A percentile compares a stretch with the other conserved stretches of the same genome.
Conservation (phyloP, 371 early-diverging fungal genomes). For the Coemansia sp. region DNA sequence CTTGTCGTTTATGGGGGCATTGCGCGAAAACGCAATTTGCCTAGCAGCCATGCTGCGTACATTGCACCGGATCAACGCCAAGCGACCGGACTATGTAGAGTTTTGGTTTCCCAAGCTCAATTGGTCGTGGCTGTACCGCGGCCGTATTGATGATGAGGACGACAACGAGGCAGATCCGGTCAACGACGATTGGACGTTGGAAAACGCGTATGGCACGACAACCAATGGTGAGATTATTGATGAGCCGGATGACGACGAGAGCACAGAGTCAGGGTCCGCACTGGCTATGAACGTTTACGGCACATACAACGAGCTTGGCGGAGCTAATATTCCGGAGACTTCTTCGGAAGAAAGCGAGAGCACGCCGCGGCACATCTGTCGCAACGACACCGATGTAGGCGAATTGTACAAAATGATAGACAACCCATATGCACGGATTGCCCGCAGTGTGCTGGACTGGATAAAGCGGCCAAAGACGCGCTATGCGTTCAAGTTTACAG, state of each 20-base stretch:
- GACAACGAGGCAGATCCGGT: conserved; percentile 13
- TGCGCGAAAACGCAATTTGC: conserved; percentile 35
- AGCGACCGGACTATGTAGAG: conserved; percentile 14
- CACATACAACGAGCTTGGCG: background rate
- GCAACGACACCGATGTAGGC: background rate
- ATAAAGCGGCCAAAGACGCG: conserved; percentile 24
- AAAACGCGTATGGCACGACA: conserved; percentile 29
- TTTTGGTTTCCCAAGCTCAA: conserved; percentile 32
- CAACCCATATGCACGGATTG: conserved; percentile 12
- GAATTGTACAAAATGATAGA: conserved; percentile 17
- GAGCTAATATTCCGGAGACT: background rate
- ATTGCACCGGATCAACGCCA: conserved; percentile 12
- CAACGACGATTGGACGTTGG: conserved; percentile 22
- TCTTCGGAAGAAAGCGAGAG: background rate
- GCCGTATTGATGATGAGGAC: conserved; percentile 16
- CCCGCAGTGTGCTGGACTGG: conserved; percentile 20
- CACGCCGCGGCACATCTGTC: background rate
- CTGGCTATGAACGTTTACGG: background rate
- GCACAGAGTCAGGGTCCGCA: background rate
- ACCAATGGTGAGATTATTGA: background rate
- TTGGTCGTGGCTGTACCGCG: conserved; percentile 33
- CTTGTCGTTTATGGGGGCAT: conserved; percentile 37
- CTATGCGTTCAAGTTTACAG: conserved; percentile 41
- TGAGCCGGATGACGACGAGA: background rate
- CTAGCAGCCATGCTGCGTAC: conserved; percentile 16